Conservation (phyloP, 306 rosid species). For the Malus sieversii region DNA sequence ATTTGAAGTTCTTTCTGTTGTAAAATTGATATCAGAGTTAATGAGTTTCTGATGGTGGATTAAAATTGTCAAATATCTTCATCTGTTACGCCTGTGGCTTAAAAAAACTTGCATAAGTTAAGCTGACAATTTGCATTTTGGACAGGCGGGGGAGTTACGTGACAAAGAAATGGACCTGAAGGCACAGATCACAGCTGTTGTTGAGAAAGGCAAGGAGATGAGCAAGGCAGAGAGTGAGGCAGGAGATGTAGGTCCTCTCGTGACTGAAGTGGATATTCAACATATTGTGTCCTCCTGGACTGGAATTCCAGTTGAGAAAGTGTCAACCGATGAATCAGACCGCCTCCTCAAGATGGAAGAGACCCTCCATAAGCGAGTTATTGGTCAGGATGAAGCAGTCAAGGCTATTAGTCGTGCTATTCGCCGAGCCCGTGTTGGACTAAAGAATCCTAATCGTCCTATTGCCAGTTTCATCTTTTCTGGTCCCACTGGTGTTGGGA, state of each 20-base stretch:
- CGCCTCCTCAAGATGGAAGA: slow-evolving; percentile 99
- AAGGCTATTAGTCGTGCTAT: slow-evolving; percentile 91
- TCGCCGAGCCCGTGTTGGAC: slow-evolving; percentile 91
- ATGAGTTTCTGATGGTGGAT: neutral
- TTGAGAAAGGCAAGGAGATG: slow-evolving; percentile 92
- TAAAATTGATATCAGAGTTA: neutral
- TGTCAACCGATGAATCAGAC: slow-evolving; percentile 84
- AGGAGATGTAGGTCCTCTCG: slow-evolving; percentile 73
- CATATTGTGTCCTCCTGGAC: slow-evolving; percentile 92
- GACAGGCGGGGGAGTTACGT: slow-evolving; percentile 87
- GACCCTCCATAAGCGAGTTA: slow-evolving; percentile 71
- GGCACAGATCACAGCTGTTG: slow-evolving; percentile 72
- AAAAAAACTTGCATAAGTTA: neutral
- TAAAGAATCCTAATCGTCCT: slow-evolving; percentile 91
- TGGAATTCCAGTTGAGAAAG: slow-evolving; percentile 95
- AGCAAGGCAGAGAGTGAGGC: slow-evolving; percentile 95
- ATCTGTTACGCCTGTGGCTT: too few species aligned
- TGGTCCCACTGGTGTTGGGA: slow-evolving; percentile 98
- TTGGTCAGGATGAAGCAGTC: slow-evolving; percentile 96
- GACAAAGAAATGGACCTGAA: slow-evolving; percentile 91
- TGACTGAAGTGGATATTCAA: slow-evolving; percentile 87
- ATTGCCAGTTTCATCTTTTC: slow-evolving; percentile 96
- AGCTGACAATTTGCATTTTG: slow-evolving; percentile 9
- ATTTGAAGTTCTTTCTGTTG: neutral
- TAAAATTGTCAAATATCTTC: neutral